Conservation (phyloP, 148 eudicot species). For the Beta vulgaris region DNA sequence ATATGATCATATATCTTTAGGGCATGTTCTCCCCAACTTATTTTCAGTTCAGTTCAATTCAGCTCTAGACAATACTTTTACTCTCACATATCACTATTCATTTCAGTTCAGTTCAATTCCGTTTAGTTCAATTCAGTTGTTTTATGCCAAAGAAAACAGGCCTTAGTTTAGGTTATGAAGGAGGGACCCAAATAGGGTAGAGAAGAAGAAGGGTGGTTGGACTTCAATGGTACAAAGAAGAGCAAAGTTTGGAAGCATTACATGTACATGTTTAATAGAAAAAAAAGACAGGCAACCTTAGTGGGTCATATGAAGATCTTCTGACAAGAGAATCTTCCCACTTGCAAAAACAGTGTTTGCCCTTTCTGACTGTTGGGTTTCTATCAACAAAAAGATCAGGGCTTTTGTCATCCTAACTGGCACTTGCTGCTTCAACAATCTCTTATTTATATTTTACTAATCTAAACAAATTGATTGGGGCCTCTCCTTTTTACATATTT, state of each 20-base stretch:
- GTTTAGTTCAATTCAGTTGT: too few species aligned
- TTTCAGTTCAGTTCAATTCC: too few species aligned
- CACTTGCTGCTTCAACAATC: slow-evolving; percentile 1
- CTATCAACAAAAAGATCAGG: slow-evolving; percentile 27
- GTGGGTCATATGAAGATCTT: slow-evolving; percentile 53
- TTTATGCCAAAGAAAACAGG: too few species aligned
- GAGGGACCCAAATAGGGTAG: neutral
- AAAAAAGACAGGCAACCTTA: slow-evolving; percentile 12
- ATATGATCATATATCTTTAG: too few species aligned
- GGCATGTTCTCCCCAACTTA: too few species aligned
- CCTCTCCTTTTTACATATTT: neutral
- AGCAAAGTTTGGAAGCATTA: neutral
- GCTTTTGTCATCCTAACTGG: slow-evolving; percentile 26
- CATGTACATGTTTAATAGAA: neutral
- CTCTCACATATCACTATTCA: too few species aligned
- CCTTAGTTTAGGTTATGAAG: neutral
- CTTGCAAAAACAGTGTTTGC: slow-evolving; percentile 38
- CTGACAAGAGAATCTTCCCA: slow-evolving; percentile 62
- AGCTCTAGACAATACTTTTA: too few species aligned
- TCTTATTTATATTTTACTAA: neutral
- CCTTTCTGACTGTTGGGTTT: slow-evolving; percentile 30
- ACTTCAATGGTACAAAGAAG: neutral
- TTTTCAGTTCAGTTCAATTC: too few species aligned
- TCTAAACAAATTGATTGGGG: neutral
- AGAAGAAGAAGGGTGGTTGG: slow-evolving; percentile 3